phyloP scores from a whole-genome alignment of 1,284 basidiomycete species.

The Rugosomyces carneus region DNA sequence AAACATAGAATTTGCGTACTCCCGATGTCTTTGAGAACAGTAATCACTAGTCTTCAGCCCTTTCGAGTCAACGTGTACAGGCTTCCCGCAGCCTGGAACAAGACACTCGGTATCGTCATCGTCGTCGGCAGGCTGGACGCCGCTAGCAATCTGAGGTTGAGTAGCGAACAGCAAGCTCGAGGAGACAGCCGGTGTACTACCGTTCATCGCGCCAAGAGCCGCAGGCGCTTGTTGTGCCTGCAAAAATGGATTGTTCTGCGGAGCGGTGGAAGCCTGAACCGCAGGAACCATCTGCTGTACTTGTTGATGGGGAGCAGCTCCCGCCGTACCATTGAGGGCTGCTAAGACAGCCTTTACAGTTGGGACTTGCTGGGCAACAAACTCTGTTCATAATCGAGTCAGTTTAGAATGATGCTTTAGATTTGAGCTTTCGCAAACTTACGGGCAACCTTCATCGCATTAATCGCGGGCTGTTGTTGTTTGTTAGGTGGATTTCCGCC shows the following conservation, averaged over 20 bases:
- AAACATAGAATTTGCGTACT: conserved; percentile 30
- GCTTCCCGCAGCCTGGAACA: conserved; percentile 45
- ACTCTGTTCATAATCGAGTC: conserved; percentile 20
- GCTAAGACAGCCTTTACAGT: conserved; percentile 31
- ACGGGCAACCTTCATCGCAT: conserved; percentile 36
- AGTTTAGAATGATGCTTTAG: background rate
- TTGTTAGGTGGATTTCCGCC: conserved; percentile 15
- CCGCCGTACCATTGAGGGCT: conserved; percentile 8
- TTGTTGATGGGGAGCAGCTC: conserved; percentile 8
- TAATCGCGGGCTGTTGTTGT: conserved; percentile 22
- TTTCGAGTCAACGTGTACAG: conserved; percentile 40
- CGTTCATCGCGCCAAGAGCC: conserved; percentile 1
- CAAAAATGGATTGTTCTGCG: conserved; percentile 27
- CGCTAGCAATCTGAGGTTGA: conserved; percentile 4
- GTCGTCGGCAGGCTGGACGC: background rate
- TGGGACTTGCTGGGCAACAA: conserved; percentile 36
- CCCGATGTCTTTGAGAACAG: conserved; percentile 45
- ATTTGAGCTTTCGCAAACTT: conserved; percentile 11
- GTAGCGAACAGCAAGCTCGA: conserved; percentile 6
- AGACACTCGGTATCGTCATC: conserved; percentile 30
- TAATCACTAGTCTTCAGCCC: conserved; percentile 40
- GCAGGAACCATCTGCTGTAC: conserved; percentile 15
- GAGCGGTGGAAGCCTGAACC: conserved; percentile 11
- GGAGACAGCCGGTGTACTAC: conserved; percentile 8
- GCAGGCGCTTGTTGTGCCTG: conserved; percentile 11